A percentile compares a stretch with the other conserved stretches of the same genome.
Evolutionary conservation across 2,329 filamentous ascomycete genomes (phyloP).

Genomic region (Ophiognomonia clavigignenti-juglandacearum): DNA sequence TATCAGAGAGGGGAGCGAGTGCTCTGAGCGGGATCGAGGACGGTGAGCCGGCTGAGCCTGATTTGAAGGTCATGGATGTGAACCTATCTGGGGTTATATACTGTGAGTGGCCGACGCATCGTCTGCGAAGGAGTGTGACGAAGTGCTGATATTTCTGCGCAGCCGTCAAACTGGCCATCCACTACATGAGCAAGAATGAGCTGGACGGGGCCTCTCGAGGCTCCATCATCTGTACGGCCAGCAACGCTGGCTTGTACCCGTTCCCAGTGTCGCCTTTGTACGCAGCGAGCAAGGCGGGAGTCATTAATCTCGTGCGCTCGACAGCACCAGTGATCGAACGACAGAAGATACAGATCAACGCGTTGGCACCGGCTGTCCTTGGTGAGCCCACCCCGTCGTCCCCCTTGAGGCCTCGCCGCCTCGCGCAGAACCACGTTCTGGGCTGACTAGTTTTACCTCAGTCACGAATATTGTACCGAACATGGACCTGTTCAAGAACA

Average conservation of each 20-base stretch:
- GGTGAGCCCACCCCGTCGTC: constrained; percentile 28
- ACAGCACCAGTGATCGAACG: constrained; percentile 33
- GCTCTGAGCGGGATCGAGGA: constrained; percentile 23
- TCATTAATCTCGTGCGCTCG: constrained; percentile 46
- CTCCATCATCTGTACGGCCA: constrained; percentile 47
- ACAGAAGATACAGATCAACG: constrained; percentile 45
- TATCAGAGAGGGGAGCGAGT: constrained; percentile 35
- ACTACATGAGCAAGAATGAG: constrained; percentile 41
- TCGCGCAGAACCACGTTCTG: no score
- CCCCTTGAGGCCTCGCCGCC: background rate
- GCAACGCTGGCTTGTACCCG: constrained; percentile 47
- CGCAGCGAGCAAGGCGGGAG: constrained; percentile 40
- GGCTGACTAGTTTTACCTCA: constrained; percentile 20
- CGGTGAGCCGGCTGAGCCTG: constrained; percentile 28
- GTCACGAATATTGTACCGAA: constrained; percentile 41
- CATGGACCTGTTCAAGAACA: constrained; percentile 38
- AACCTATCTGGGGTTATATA: constrained; percentile 37
- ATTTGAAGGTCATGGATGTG: constrained; percentile 32
- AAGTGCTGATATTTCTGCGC: background rate
- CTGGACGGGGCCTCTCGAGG: constrained; percentile 27
- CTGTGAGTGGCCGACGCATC: constrained; percentile 27
- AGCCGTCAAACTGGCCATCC: constrained; percentile 44
- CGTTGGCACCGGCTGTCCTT: constrained; percentile 43
- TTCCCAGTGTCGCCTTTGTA: constrained; percentile 48
- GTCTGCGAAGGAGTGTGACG: background rate